These are phyloP conservation scores for Cenococcum geophilum DNA, from an alignment of 495 filamentous ascomycete species.

Conservation along the genomic window DNA sequence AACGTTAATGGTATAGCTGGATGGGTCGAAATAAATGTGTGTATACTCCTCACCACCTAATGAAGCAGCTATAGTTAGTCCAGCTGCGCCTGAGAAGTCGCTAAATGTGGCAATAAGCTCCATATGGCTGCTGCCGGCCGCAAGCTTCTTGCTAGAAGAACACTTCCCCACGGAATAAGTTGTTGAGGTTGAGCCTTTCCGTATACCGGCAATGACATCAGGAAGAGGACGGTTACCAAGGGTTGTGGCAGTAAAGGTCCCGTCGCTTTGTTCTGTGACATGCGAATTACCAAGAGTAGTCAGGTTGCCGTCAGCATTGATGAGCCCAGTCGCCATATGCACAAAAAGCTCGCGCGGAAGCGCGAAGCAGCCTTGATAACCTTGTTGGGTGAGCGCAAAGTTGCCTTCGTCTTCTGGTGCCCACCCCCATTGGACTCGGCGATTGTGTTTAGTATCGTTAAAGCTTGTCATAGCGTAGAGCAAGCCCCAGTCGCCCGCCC, in stretches of 20 bases:
- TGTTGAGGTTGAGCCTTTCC: conserved; percentile 16
- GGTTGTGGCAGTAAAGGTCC: conserved; percentile 39
- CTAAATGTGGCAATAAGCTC: conserved; percentile 32
- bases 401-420: conserved; percentile 39
- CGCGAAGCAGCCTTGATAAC: conserved; percentile 43
- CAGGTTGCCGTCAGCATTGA: conserved; percentile 31
- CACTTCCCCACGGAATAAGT: conserved; percentile 8
- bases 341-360: conserved; percentile 44
- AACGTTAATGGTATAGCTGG: conserved; percentile 35
- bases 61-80: conserved; percentile 34
- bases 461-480: conserved; percentile 43
- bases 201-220: conserved; percentile 39
- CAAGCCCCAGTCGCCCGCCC: conserved; percentile 41
- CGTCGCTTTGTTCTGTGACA: conserved; percentile 28
- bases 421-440: conserved; percentile 44
- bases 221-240: conserved; percentile 38
- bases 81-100: conserved; percentile 29
- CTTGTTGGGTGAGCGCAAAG: conserved; percentile 38
- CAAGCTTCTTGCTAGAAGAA: conserved; percentile 20
- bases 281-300: conserved; percentile 29
- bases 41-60: conserved; percentile 38
- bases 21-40: conserved; percentile 35
- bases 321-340: conserved; percentile 33
- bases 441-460: conserved; percentile 42
- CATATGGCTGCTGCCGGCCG: conserved; percentile 26